Evolutionary conservation across 1,284 basidiomycete species (phyloP).

Genomic region (Bondarzewia mesenterica): DNA sequence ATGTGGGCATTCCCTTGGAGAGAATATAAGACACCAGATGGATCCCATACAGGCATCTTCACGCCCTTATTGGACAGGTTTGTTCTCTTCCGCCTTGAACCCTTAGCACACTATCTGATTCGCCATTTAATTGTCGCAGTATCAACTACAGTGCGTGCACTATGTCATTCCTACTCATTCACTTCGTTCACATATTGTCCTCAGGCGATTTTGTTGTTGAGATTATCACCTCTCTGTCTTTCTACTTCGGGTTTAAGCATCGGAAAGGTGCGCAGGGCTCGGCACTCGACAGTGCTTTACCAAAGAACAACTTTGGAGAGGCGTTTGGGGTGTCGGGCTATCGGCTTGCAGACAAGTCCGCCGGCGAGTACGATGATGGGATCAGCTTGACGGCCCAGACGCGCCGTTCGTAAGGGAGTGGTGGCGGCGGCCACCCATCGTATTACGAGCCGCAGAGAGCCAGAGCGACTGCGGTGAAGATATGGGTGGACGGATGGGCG

Average conservation of each 20-base stretch:
- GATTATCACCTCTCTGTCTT: conserved; percentile 53
- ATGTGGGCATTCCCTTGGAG: conserved; percentile 71
- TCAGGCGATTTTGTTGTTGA: conserved; percentile 59
- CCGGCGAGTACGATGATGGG: neutral
- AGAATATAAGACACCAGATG: conserved; percentile 46
- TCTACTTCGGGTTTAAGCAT: no score
- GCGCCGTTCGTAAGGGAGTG: neutral
- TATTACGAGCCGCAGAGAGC: no score
- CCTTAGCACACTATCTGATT: neutral
- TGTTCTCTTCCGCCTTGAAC: neutral
- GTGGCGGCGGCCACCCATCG: no score
- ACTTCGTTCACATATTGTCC: conserved; percentile 1
- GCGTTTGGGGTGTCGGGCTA: conserved; percentile 39
- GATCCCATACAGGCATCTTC: conserved; percentile 42
- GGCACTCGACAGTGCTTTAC: conserved; percentile 23
- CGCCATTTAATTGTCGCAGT: conserved; percentile 17
- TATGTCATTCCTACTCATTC: neutral
- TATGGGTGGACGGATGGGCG: no score
- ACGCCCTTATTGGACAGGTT: conserved; percentile 60
- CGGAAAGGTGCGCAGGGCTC: conserved; percentile 35
- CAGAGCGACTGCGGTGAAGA: no score
- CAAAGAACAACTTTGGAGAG: conserved; percentile 34
- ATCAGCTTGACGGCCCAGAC: conserved; percentile 2
- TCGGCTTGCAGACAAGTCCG: neutral
- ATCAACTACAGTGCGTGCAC: conserved; percentile 58